phyloP scores from a whole-genome alignment of 306 rosid species.

The Sophora flavescens region DNA sequence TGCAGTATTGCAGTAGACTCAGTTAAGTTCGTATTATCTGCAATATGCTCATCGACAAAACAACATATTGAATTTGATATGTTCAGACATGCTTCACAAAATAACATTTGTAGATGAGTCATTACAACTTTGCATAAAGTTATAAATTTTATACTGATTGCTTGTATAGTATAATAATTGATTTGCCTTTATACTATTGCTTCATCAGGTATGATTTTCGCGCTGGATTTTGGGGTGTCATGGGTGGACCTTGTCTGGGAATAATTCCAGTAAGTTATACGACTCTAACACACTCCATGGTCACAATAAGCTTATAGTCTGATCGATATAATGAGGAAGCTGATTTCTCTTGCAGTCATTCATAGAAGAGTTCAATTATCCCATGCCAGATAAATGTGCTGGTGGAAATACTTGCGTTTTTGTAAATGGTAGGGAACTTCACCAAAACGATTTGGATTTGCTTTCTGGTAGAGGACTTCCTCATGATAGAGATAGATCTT shows the following conservation, averaged over 20 bases:
- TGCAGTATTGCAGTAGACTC: conserved; percentile 17
- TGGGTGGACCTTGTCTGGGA: conserved; percentile 95
- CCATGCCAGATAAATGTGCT: conserved; percentile 83
- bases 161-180: conserved; percentile 35
- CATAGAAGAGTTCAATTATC: conserved; percentile 85
- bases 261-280: conserved; percentile 79
- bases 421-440: conserved; percentile 94
- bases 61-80: background rate
- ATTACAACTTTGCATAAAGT: background rate
- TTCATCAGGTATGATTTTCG: conserved; percentile 81
- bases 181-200: conserved; percentile 37
- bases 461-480: conserved; percentile 90
- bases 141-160: background rate
- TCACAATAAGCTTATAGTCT: conserved; percentile 25
- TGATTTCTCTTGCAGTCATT: conserved; percentile 76
- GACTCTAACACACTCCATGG: conserved; percentile 12
- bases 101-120: background rate
- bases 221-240: conserved; percentile 98
- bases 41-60: background rate
- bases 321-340: conserved; percentile 32
- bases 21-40: conserved; percentile 28
- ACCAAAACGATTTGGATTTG: conserved; percentile 83
- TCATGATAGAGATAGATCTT: conserved; percentile 66
- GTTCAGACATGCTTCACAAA: background rate
- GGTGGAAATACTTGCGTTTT: conserved; percentile 79